Conservation (phyloP, 2,329 filamentous ascomycete genomes). For the Emydomyces testavorans region DNA sequence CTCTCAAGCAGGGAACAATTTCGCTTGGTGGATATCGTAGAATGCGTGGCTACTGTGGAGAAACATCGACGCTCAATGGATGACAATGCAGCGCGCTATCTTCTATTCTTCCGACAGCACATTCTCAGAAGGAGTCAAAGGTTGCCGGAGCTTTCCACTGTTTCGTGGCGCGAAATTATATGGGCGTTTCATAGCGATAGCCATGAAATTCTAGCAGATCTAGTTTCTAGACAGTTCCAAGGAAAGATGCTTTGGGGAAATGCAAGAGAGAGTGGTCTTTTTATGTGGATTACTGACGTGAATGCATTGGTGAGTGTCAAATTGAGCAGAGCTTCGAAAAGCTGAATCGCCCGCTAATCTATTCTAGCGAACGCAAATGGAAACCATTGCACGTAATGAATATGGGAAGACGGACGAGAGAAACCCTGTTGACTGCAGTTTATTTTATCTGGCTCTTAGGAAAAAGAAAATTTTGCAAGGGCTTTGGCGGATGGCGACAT, state of each 20-base stretch:
- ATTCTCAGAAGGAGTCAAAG: conserved; percentile 56
- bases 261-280: conserved; percentile 75
- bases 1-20: conserved; percentile 80
- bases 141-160: conserved; percentile 46
- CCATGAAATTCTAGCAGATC: conserved; percentile 79
- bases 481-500: conserved; percentile 85
- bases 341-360: conserved; percentile 8
- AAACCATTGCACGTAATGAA: conserved; percentile 81
- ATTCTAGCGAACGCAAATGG: conserved; percentile 61
- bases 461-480: conserved; percentile 87
- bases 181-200: conserved; percentile 41
- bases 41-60: conserved; percentile 73
- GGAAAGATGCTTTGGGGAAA: conserved; percentile 72
- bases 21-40: conserved; percentile 68
- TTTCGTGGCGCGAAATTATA: conserved; percentile 43
- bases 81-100: conserved; percentile 75
- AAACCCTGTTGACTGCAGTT: conserved; percentile 78
- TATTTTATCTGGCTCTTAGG: conserved; percentile 80
- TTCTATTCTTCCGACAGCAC: conserved; percentile 78
- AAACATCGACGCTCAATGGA: conserved; percentile 81
- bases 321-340: background rate
- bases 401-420: conserved; percentile 80
- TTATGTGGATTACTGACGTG: conserved; percentile 82
- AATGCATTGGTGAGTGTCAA: conserved; percentile 54
- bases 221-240: conserved; percentile 68